Conservation (phyloP, 192 early-diverging fungal genomes). For the Haplosporangium gracile region DNA sequence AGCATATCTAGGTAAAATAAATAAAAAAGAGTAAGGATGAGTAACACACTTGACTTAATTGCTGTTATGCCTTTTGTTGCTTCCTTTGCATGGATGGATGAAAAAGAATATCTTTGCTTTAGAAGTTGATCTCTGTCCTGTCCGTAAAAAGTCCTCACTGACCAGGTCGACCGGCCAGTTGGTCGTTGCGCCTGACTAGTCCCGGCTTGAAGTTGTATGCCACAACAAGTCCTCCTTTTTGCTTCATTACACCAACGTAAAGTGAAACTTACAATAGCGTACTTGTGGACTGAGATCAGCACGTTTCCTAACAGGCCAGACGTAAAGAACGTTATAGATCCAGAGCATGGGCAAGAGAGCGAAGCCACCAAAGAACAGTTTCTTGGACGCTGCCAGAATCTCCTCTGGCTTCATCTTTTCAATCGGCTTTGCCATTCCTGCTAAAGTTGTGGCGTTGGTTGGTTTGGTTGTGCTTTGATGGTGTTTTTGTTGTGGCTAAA, state of each 20-base stretch:
- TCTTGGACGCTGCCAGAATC: conserved; percentile 69
- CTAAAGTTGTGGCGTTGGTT: background rate
- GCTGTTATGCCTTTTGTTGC: background rate
- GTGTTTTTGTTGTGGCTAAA: background rate
- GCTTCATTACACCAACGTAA: background rate
- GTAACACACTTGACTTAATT: background rate
- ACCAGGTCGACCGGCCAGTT: no score
- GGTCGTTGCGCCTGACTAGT: background rate
- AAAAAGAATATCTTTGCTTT: no score
- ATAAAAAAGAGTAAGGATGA: background rate
- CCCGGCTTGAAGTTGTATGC: background rate
- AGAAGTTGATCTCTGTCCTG: no score
- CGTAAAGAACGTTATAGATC: conserved; percentile 78
- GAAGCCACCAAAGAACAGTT: conserved; percentile 71
- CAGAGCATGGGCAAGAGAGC: conserved; percentile 74
- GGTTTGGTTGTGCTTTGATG: background rate
- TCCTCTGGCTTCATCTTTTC: conserved; percentile 67
- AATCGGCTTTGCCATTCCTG: conserved; percentile 43
- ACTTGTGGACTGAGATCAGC: conserved; percentile 64
- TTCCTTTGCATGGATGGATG: background rate
- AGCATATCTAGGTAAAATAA: conserved; percentile 60
- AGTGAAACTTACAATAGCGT: conserved; percentile 62
- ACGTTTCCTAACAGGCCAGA: conserved; percentile 69
- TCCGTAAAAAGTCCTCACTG: no score
- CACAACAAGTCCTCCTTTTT: background rate